Evolutionary conservation across 805 yeast species (phyloP).

Genomic region (fission yeast (Schizosaccharomyces pombe)): DNA sequence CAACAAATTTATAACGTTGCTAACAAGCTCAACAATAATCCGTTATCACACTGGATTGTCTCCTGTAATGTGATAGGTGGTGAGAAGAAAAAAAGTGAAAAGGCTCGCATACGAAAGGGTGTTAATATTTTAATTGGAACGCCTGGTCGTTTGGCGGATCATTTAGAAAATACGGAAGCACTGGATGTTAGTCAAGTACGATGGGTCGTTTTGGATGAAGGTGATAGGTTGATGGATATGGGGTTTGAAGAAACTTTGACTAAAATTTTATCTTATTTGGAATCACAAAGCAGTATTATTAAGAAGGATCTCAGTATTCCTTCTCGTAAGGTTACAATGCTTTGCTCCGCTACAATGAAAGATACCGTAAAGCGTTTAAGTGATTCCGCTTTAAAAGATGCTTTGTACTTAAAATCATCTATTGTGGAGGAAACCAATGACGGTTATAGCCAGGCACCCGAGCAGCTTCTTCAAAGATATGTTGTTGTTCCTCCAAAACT

Average conservation of each 20-base stretch:
- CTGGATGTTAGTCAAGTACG: conserved; percentile 51
- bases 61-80: conserved; percentile 97
- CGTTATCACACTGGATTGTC: conserved; percentile 52
- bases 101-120: conserved; percentile 87
- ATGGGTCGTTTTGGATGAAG: conserved; percentile 87
- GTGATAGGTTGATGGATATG: conserved; percentile 82
- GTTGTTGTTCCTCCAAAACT: conserved; percentile 82
- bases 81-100: conserved; percentile 89
- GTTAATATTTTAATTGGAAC: conserved; percentile 90
- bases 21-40: background rate
- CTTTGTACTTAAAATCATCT: conserved; percentile 28
- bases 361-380: conserved; percentile 61
- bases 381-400: conserved; percentile 45
- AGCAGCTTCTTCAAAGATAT: conserved; percentile 61
- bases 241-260: conserved; percentile 89
- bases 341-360: conserved; percentile 89
- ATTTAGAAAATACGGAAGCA: conserved; percentile 66
- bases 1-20: conserved; percentile 67
- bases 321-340: conserved; percentile 40
- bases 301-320: conserved; percentile 30
- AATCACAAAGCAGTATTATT: conserved; percentile 22
- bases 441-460: no score
- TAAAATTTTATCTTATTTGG: conserved; percentile 40
- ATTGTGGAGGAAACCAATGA: no score
- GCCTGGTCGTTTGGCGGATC: conserved; percentile 90